Evolutionary conservation across 371 early-diverging fungal species (phyloP).

Genomic region (Fennellomyces sp.): DNA sequence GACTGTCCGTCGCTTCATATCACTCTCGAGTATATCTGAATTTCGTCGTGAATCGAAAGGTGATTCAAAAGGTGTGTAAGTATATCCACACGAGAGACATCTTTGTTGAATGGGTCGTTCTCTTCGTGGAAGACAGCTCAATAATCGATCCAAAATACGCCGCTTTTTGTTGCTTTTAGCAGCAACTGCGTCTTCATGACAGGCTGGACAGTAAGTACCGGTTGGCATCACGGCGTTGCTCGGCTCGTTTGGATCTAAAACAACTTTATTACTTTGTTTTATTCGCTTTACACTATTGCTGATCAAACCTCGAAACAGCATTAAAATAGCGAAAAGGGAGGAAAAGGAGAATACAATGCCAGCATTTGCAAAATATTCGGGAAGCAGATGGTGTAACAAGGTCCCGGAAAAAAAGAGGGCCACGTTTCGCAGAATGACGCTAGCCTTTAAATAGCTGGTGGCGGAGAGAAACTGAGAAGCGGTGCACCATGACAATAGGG

Average conservation of each 20-base stretch:
- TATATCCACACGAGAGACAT: conserved; percentile 1
- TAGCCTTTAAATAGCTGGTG: not conserved
- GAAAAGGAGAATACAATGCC: not conserved
- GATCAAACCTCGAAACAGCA: conserved; percentile 2
- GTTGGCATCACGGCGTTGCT: not conserved
- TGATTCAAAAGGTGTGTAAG: not conserved
- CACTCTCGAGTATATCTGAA: conserved; percentile 9
- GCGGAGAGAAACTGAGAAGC: not conserved
- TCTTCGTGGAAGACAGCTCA: not conserved
- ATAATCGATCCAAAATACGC: not conserved
- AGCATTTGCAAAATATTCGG: not conserved
- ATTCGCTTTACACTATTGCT: not conserved
- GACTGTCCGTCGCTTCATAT: not conserved
- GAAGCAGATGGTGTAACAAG: not conserved
- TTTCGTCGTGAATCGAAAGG: not conserved
- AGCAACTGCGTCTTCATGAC: conserved; percentile 6
- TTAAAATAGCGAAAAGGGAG: not conserved
- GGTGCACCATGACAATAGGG: not conserved
- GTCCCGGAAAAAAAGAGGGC: not conserved
- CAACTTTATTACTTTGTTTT: not conserved
- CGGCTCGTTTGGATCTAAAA: conserved; percentile 1
- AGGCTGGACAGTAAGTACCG: conserved; percentile 8
- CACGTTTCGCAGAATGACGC: not conserved
- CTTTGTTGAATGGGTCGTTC: not conserved
- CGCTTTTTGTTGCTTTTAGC: conserved; percentile 1